These are phyloP conservation scores for Nowakowskiella sp. DNA, from an alignment of 192 early-diverging fungal genomes.

Conservation along the genomic window DNA sequence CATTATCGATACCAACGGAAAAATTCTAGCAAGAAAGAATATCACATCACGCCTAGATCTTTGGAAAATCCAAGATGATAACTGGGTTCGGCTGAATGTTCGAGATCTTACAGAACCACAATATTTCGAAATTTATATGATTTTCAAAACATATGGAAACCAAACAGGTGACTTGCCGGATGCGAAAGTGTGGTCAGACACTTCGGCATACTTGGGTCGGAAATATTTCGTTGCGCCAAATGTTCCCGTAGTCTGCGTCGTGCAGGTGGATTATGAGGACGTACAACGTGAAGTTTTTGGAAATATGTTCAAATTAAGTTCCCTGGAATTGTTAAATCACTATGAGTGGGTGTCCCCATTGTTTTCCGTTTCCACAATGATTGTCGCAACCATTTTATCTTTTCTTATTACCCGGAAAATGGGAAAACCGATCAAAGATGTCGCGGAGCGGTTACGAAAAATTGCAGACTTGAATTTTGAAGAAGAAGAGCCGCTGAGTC, in stretches of 20 bases:
- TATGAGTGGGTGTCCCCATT: slow-evolving; percentile 13
- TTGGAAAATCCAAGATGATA: too few species aligned
- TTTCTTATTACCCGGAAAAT: slow-evolving; percentile 23
- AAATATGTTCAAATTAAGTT: slow-evolving; percentile 7
- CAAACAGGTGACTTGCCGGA: too few species aligned
- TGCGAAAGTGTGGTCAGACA: too few species aligned
- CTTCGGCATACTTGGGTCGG: slow-evolving; percentile 8
- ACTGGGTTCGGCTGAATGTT: too few species aligned
- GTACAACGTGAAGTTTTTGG: slow-evolving; percentile 4
- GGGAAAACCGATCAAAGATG: slow-evolving; percentile 15
- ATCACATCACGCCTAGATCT: too few species aligned
- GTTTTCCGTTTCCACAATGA: slow-evolving; percentile 11
- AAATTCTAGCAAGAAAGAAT: too few species aligned
- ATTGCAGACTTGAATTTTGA: slow-evolving; percentile 25
- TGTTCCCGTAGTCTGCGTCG: slow-evolving; percentile 1
- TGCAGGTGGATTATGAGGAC: slow-evolving; percentile 5
- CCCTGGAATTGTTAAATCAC: slow-evolving; percentile 13
- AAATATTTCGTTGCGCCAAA: slow-evolving; percentile 2
- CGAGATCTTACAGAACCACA: too few species aligned
- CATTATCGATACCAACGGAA: too few species aligned
- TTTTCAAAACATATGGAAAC: too few species aligned
- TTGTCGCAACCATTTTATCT: slow-evolving; percentile 7
- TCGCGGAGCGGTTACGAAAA: slow-evolving; percentile 19
- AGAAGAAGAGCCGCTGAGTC: slow-evolving; percentile 10
- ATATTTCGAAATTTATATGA: too few species aligned